Conservation (phyloP, 73 alveolate species). For the Paramecium primaurelia region DNA sequence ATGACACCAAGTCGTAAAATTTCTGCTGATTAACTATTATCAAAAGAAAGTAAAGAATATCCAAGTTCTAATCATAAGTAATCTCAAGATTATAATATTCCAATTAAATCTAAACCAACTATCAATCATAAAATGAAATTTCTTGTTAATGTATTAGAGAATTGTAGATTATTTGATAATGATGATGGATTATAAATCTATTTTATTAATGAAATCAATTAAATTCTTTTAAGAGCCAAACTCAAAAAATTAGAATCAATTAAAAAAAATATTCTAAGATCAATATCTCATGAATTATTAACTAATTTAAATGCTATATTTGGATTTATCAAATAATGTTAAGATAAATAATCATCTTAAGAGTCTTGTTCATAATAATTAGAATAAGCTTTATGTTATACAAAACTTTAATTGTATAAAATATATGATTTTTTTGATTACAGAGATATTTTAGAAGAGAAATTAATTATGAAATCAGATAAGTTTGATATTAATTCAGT, state of each 20-base stretch:
- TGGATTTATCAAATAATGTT: background rate
- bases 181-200: background rate
- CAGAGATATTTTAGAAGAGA: background rate
- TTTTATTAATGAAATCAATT: background rate
- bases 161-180: background rate
- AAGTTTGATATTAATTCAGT: background rate
- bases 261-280: background rate
- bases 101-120: background rate
- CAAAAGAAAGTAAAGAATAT: background rate
- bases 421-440: background rate
- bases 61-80: background rate
- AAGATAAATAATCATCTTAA: background rate
- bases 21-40: background rate
- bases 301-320: background rate
- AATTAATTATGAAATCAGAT: background rate
- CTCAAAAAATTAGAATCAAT: background rate
- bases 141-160: background rate
- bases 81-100: background rate
- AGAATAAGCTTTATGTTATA: background rate
- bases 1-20: background rate
- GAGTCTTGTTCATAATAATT: background rate
- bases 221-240: background rate
- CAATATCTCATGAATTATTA: constrained; percentile 17
- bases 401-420: background rate
- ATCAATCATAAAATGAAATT: constrained; percentile 28